A percentile compares a stretch with the other conserved stretches of the same genome.
Evolutionary conservation across 139 green algal species (phyloP).

Genomic region (Mesostigma viride): DNA sequence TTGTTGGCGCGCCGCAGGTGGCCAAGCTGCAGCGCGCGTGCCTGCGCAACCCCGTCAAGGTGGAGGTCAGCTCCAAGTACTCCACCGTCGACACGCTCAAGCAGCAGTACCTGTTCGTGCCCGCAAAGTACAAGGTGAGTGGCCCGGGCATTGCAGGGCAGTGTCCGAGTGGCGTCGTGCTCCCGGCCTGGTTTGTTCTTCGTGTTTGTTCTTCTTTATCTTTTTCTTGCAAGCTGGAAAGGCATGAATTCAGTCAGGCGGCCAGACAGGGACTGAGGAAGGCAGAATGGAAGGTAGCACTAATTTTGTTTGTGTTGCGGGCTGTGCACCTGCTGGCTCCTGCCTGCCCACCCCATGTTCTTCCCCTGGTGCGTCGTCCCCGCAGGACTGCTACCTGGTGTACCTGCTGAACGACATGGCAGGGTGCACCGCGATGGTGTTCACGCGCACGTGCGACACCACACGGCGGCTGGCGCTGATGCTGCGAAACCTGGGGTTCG

Average conservation of each 20-base stretch:
- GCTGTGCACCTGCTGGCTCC: too few species aligned
- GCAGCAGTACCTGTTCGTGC: conserved; percentile 96
- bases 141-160: too few species aligned
- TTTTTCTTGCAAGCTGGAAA: too few species aligned
- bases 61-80: conserved; percentile 94
- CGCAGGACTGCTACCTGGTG: conserved; percentile 75
- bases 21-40: conserved; percentile 95
- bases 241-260: too few species aligned
- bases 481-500: conserved; percentile 90
- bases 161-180: too few species aligned
- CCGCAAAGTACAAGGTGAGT: conserved; percentile 87
- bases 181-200: too few species aligned
- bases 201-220: too few species aligned
- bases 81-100: conserved; percentile 88
- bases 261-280: too few species aligned
- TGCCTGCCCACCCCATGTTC: too few species aligned
- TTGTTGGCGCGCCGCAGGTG: conserved; percentile 38
- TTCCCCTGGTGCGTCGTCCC: too few species aligned
- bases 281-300: too few species aligned
- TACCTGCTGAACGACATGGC: conserved; percentile 79
- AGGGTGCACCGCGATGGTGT: conserved; percentile 67
- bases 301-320: too few species aligned
- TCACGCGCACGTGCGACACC: conserved; percentile 88
- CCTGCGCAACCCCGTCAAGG: conserved; percentile 78
- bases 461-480: conserved; percentile 77